phyloP scores from a whole-genome alignment of 1,139 yeast genomes.

The Lodderomyces elongisporus region DNA sequence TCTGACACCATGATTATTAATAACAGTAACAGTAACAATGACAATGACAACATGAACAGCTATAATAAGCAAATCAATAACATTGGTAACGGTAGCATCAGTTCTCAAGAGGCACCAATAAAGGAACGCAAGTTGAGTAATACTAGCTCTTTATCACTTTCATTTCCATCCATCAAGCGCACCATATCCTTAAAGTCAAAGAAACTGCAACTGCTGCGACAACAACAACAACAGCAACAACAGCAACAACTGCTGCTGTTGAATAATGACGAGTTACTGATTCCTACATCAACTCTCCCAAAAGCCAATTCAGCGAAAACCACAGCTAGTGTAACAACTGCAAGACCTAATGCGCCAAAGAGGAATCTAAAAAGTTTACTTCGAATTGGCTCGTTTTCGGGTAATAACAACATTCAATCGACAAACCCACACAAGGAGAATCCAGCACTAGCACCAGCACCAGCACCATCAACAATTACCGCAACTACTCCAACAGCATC shows the following conservation, averaged over 20 bases:
- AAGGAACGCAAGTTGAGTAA: background rate
- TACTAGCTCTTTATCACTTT: background rate
- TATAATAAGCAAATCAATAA: too few species aligned
- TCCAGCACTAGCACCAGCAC: background rate
- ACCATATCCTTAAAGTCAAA: background rate
- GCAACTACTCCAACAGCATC: background rate
- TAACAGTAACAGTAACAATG: too few species aligned
- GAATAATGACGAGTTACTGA: background rate
- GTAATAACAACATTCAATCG: constrained; percentile 9
- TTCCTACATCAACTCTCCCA: background rate
- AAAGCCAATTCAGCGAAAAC: background rate
- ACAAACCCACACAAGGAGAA: constrained; percentile 11
- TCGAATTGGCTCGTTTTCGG: constrained; percentile 13
- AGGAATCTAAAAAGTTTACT: constrained; percentile 12
- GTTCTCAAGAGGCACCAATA: background rate
- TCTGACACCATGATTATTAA: constrained; percentile 4
- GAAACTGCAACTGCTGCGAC: background rate
- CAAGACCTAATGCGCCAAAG: constrained; percentile 3
- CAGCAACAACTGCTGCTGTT: background rate
- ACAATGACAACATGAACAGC: too few species aligned
- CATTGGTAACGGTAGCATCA: too few species aligned
- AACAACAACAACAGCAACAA: constrained; percentile 2
- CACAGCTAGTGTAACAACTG: constrained; percentile 1
- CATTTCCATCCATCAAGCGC: background rate
- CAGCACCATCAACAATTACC: background rate